phyloP scores from a whole-genome alignment of 78 protist genomes.

The slime mould (Dictyostelium discoideum) region DNA sequence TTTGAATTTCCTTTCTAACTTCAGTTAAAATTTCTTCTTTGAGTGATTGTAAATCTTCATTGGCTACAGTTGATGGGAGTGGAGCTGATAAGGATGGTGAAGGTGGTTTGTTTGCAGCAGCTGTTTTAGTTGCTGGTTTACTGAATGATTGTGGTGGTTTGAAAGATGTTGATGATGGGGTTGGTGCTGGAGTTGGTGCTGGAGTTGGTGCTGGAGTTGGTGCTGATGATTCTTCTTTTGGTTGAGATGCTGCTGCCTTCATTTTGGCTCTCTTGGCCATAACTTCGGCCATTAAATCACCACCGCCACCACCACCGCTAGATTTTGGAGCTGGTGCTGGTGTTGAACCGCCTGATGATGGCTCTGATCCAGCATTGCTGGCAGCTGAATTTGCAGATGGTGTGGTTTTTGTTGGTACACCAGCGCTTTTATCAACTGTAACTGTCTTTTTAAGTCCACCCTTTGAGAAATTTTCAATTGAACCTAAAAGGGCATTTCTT shows the following conservation, averaged over 20 bases:
- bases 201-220: conserved; percentile 12
- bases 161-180: background rate
- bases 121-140: conserved; percentile 30
- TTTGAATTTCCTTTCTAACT: conserved; percentile 40
- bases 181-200: conserved; percentile 1
- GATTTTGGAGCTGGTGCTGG: conserved; percentile 35
- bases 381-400: conserved; percentile 26
- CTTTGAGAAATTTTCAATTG: conserved; percentile 66
- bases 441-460: conserved; percentile 60
- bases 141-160: conserved; percentile 10
- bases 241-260: conserved; percentile 45
- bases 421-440: conserved; percentile 66
- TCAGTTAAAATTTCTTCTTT: conserved; percentile 77
- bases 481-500: conserved; percentile 53
- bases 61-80: conserved; percentile 16
- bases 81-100: conserved; percentile 52
- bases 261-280: conserved; percentile 71
- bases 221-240: conserved; percentile 18
- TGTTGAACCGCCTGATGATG: conserved; percentile 12
- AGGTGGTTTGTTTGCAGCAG: conserved; percentile 9
- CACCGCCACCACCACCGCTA: conserved; percentile 77
- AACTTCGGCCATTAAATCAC: conserved; percentile 77
- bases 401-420: background rate
- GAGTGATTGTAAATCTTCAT: conserved; percentile 56
- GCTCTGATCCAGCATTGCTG: background rate